A percentile compares a stretch with the other conserved stretches of the same genome.
phyloP scores from a whole-genome alignment of 2,329 filamentous ascomycete species.

The Verticillium tricorpus region DNA sequence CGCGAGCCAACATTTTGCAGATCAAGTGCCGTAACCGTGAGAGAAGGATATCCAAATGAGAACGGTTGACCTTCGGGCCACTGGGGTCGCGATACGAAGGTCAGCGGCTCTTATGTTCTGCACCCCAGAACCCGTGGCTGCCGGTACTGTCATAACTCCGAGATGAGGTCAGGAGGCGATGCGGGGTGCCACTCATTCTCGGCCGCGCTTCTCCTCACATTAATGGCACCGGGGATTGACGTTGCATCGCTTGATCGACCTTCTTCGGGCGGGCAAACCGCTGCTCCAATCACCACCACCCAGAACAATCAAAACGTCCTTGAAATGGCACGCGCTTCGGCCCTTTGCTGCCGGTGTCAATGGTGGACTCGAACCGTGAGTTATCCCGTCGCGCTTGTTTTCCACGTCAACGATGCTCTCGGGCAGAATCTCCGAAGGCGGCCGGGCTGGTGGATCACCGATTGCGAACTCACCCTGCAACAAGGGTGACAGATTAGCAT shows the following conservation, averaged over 20 bases:
- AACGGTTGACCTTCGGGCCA: not conserved
- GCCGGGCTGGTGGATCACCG: not conserved
- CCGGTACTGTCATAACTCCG: not conserved
- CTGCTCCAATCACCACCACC: not conserved
- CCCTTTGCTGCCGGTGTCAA: not conserved
- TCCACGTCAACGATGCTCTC: no score
- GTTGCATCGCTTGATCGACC: not conserved
- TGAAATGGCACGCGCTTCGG: not conserved
- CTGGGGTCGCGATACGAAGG: not conserved
- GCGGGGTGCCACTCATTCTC: not conserved
- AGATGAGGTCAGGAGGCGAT: not conserved
- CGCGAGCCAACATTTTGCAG: conserved; percentile 8
- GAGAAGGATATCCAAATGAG: not conserved
- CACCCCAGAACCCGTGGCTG: not conserved
- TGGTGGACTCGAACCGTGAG: not conserved
- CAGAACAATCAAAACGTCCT: not conserved
- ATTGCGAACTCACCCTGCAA: not conserved
- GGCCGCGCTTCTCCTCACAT: not conserved
- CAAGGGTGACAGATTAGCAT: not conserved
- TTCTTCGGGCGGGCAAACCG: not conserved
- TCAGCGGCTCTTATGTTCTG: not conserved
- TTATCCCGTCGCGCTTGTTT: not conserved
- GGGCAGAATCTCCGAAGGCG: not conserved
- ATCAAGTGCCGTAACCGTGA: no score
- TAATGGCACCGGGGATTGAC: not conserved